Conservation (phyloP, 352 stramenopile genomes). For the Pythium dissotocum region DNA sequence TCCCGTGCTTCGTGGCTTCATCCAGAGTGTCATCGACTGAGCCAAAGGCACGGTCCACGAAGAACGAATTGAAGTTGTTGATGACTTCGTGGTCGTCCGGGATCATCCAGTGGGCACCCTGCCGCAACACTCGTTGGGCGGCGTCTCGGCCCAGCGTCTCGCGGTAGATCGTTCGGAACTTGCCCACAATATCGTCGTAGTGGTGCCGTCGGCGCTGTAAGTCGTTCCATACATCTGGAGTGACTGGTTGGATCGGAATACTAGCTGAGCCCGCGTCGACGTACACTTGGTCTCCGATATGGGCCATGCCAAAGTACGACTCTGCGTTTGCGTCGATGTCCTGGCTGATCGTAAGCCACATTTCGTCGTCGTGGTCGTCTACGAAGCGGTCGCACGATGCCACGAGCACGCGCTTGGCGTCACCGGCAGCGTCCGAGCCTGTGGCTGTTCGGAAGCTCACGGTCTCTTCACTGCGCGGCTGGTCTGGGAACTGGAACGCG, state of each 20-base stretch:
- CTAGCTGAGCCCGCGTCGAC: slow-evolving; percentile 8
- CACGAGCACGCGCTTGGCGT: slow-evolving; percentile 34
- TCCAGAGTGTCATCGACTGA: not conserved
- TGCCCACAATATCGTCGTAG: slow-evolving; percentile 32
- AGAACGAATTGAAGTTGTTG: slow-evolving; percentile 71
- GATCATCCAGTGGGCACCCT: slow-evolving; percentile 77
- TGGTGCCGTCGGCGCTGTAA: not conserved
- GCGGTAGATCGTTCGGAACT: slow-evolving; percentile 65
- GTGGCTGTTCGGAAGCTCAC: slow-evolving; percentile 43
- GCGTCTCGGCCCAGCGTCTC: slow-evolving; percentile 47
- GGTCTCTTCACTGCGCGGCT: slow-evolving; percentile 17
- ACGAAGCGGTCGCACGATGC: slow-evolving; percentile 66
- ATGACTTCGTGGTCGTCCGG: slow-evolving; percentile 78
- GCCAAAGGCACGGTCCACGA: slow-evolving; percentile 37
- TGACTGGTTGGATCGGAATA: no score
- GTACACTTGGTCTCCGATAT: slow-evolving; percentile 36
- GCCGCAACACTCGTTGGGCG: slow-evolving; percentile 53
- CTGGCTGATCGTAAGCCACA: slow-evolving; percentile 54
- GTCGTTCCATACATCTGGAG: not conserved
- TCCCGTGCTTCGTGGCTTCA: slow-evolving; percentile 29
- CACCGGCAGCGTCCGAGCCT: slow-evolving; percentile 5
- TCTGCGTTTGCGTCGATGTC: slow-evolving; percentile 33
- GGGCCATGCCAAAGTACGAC: slow-evolving; percentile 20
- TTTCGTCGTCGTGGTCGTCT: slow-evolving; percentile 61
- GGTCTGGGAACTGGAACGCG: slow-evolving; percentile 21